Base-by-base conservation (phyloP, 139 green algal genomes). In the Asterochloris sp. region DNA sequence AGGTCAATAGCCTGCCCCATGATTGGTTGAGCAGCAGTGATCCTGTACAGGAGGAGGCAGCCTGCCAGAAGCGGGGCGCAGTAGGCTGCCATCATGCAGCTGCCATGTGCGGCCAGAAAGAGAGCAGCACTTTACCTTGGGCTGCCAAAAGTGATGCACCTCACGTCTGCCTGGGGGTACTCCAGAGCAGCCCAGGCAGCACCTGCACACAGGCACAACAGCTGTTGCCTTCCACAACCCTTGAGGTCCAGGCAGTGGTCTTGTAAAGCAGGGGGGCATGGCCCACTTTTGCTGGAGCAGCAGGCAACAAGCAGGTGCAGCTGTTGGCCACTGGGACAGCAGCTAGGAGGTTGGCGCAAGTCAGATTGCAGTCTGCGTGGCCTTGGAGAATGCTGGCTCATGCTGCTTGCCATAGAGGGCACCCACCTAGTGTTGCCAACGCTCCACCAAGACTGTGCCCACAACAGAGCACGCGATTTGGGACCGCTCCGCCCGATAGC, bases 361-460 rank as follows among this genome's bases (percentile, higher is more conserved):
- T 54, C 38, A 54, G 38, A 6, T 10, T 2, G 38, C 38, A 54
- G 38, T 54, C 38, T 54, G 38, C 38, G 38, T 6, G 38, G 38
- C 38, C 38, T 54, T 6, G 6, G 6, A 6, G 6, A 54, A 54
- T 6, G 38, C 38, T 54, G 38, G 4, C 38, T 54, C 38, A 6
- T 54, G 38, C 38, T 54, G 38, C 38, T 54, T 54, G 38, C 38
- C 38, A 54, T 2, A 54, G 38, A 2, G 38, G 38, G 38, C 38
- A 54, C 64, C n/a, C 10, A 85, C 82, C 85, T 28, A 89, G 76
- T 21, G 78, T 81, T 13, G 85, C 85, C 12, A 89, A 68, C 13
- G 85, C 85, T 21, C 85, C 85, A 19, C 85, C 85, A 9, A 89
- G 82, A 61, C 61, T 80, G 83, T 89, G 85, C 47, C 85, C 85